A percentile compares a stretch with the other conserved stretches of the same genome.
Evolutionary conservation across 495 filamentous ascomycete species (phyloP).

Genomic region (Penicillium soppii): DNA sequence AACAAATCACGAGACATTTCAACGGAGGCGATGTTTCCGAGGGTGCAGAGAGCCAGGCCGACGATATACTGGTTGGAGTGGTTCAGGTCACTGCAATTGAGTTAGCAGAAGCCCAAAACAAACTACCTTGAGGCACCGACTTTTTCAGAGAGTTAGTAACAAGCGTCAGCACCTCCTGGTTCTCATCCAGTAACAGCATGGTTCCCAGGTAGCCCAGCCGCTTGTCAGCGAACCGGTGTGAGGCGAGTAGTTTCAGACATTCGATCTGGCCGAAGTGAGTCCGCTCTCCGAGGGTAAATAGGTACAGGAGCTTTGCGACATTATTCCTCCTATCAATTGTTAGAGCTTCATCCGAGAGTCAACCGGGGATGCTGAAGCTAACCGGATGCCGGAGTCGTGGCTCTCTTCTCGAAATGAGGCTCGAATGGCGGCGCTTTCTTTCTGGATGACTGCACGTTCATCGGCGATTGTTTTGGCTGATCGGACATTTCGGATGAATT

Average conservation of each 20-base stretch:
- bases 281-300: slow-evolving; percentile 96
- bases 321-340: slow-evolving; percentile 79
- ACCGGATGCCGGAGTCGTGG: slow-evolving; percentile 86
- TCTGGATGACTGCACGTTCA: slow-evolving; percentile 95
- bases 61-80: slow-evolving; percentile 99
- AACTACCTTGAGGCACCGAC: slow-evolving; percentile 44
- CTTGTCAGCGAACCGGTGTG: slow-evolving; percentile 97
- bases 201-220: slow-evolving; percentile 93
- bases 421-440: slow-evolving; percentile 95
- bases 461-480: slow-evolving; percentile 98
- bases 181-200: slow-evolving; percentile 94
- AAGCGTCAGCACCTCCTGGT: slow-evolving; percentile 94
- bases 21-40: slow-evolving; percentile 95
- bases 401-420: slow-evolving; percentile 97
- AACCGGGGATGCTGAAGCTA: slow-evolving; percentile 19
- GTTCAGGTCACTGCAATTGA: slow-evolving; percentile 71
- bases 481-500: slow-evolving; percentile 98
- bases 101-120: slow-evolving; percentile 12
- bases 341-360: slow-evolving; percentile 18
- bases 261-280: slow-evolving; percentile 99
- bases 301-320: slow-evolving; percentile 95
- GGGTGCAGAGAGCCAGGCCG: slow-evolving; percentile 88
- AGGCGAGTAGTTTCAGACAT: slow-evolving; percentile 95
- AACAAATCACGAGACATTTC: slow-evolving; percentile 99
- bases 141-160: slow-evolving; percentile 98